Conservation (phyloP, 148 eudicot species). For the Pouteria glomerata region DNA sequence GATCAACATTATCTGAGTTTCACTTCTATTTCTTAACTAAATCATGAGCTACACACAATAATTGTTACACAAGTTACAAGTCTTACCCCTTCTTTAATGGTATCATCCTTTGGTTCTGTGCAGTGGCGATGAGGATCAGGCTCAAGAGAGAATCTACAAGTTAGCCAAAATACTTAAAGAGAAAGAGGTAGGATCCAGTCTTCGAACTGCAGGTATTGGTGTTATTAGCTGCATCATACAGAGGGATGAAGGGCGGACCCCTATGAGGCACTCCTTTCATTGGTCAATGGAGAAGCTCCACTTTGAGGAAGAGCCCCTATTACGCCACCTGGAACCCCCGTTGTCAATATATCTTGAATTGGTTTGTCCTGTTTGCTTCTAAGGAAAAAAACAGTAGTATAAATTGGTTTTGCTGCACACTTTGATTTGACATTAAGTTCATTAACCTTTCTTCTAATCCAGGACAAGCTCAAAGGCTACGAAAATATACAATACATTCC, state of each 20-base stretch:
- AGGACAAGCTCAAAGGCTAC: conserved; percentile 93
- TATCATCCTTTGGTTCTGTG: conserved; percentile 18
- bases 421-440: conserved; percentile 11
- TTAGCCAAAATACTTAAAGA: conserved; percentile 85
- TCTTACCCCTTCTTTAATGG: conserved; percentile 4
- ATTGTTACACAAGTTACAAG: background rate
- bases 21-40: too few species aligned
- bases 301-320: conserved; percentile 76
- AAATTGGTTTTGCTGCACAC: background rate
- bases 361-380: conserved; percentile 37
- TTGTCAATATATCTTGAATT: conserved; percentile 95
- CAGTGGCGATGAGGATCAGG: conserved; percentile 99
- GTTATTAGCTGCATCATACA: conserved; percentile 97
- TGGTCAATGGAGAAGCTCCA: conserved; percentile 76
- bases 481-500: conserved; percentile 77
- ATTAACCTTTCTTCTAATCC: conserved; percentile 16
- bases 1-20: too few species aligned
- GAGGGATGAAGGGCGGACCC: conserved; percentile 96
- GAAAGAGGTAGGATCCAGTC: conserved; percentile 76
- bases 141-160: conserved; percentile 94
- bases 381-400: background rate
- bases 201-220: conserved; percentile 70
- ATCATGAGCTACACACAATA: too few species aligned
- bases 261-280: conserved; percentile 96
- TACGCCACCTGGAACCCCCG: conserved; percentile 98